phyloP scores from a whole-genome alignment of 768 basidiomycete genomes.

The Lanmaoa pseudosensibilis region DNA sequence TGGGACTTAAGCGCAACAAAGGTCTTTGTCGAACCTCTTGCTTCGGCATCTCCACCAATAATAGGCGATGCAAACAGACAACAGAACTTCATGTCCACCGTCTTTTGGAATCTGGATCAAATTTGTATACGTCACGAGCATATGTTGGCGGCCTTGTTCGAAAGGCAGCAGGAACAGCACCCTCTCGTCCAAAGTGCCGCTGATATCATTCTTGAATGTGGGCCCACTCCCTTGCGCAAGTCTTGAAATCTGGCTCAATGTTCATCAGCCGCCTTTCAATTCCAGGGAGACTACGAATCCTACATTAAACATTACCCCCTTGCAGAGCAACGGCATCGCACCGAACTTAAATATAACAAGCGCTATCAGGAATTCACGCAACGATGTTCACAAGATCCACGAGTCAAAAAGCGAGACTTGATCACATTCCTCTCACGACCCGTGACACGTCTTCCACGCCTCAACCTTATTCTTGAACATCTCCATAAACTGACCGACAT shows the following conservation, averaged over 20 bases:
- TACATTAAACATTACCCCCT: slow-evolving; percentile 91
- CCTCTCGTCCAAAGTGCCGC: slow-evolving; percentile 81
- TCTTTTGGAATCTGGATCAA: slow-evolving; percentile 79
- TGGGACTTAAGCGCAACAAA: slow-evolving; percentile 28
- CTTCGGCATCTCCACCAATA: slow-evolving; percentile 61
- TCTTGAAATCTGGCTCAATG: slow-evolving; percentile 18
- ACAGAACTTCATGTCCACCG: slow-evolving; percentile 68
- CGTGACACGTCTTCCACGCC: slow-evolving; percentile 82
- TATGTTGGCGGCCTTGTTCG: slow-evolving; percentile 72
- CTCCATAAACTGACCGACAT: slow-evolving; percentile 64
- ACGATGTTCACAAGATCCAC: slow-evolving; percentile 58
- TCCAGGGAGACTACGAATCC: slow-evolving; percentile 67
- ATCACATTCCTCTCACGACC: slow-evolving; percentile 83
- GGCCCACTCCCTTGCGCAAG: slow-evolving; percentile 23
- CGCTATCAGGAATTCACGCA: slow-evolving; percentile 68
- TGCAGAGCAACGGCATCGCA: slow-evolving; percentile 77
- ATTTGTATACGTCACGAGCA: slow-evolving; percentile 66
- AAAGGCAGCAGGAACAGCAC: slow-evolving; percentile 80
- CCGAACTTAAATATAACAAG: slow-evolving; percentile 68
- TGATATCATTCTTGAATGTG: slow-evolving; percentile 82
- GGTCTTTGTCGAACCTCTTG: slow-evolving; percentile 74
- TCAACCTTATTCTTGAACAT: slow-evolving; percentile 72
- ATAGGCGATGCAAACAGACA: slow-evolving; percentile 52
- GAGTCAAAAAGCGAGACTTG: slow-evolving; percentile 72
- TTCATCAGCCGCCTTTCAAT: slow-evolving; percentile 38